Evolutionary conservation across 108 stramenopile genomes (phyloP), one percentile per base, ranked within the genome.

Genomic region (Nitzschia putrida): DNA sequence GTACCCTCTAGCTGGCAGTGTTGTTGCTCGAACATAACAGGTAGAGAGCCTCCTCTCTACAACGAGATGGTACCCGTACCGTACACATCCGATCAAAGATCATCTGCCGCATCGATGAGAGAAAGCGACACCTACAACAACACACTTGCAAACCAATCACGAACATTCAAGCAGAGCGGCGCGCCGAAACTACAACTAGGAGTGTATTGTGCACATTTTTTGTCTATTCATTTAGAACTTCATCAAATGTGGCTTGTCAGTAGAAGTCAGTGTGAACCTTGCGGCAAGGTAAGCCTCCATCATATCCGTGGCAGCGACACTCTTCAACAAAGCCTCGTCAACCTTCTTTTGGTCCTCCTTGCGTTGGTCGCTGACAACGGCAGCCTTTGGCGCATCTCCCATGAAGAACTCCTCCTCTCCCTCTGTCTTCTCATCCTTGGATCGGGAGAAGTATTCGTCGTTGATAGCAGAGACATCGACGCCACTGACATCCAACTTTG

Each of bases 241-340:
- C 97, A 99, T 97, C 58, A 89, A 83, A 85, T 99, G 99, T 52
- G 98, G 98, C 71, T 91, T 91, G 77, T 97, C 96, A 61, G 81
- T 80, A 68, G 93, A 91, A 56, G 65, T 82, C 58, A 99, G 81
- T 45, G 92, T 86, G 80, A 99, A 99, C 54, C 81, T 88, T 16
- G 95, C 92, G 23, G 88, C 91, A 51, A 99, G 84, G 90, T 99
- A 99, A 29, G 82, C 93, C 72, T 95, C 94, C 75, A 99, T 73
- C 89, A 97, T 83, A 12, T 81, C 83, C 41, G 80, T 83, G 24
- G 82, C 77, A 20, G 73, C 87, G 47, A 97, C 85, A 25, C 74
- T 81, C 79, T 86, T 85, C 44, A 96, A 52, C 47, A 99, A 71
- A 8, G 71, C 84, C 24, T 80, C 89, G 82, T 99, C 99, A 25